A percentile compares a stretch with the other conserved stretches of the same genome.
Evolutionary conservation across 768 basidiomycete species (phyloP).

Genomic region (Termitomyces sp.): DNA sequence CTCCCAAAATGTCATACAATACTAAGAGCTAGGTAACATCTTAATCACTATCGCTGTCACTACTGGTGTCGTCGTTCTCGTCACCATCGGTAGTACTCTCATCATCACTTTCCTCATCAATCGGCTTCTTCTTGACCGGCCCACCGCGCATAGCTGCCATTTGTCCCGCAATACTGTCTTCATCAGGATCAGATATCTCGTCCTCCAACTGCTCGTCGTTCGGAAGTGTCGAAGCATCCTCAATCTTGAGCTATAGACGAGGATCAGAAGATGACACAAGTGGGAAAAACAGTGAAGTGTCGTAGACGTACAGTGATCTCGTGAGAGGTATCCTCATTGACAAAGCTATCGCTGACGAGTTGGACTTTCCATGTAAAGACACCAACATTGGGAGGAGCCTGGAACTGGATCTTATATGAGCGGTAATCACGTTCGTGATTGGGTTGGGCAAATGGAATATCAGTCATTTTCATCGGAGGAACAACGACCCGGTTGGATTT

Average conservation of each 20-base stretch:
- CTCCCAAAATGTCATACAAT: slow-evolving; percentile 1
- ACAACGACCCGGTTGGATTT: slow-evolving; percentile 84
- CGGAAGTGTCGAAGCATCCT: slow-evolving; percentile 58
- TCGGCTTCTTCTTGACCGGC: slow-evolving; percentile 64
- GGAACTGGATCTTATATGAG: slow-evolving; percentile 90
- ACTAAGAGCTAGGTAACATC: slow-evolving; percentile 18
- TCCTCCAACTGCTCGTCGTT: slow-evolving; percentile 70
- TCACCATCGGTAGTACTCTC: slow-evolving; percentile 52
- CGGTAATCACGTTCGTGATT: slow-evolving; percentile 60
- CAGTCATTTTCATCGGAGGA: slow-evolving; percentile 77
- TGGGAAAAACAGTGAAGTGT: neutral
- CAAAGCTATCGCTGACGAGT: slow-evolving; percentile 83
- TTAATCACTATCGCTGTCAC: slow-evolving; percentile 48
- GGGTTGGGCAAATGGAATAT: slow-evolving; percentile 64
- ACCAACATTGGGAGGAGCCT: slow-evolving; percentile 83
- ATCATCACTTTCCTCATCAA: slow-evolving; percentile 54
- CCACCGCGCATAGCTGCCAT: slow-evolving; percentile 96
- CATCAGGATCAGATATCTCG: slow-evolving; percentile 97
- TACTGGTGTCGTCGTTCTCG: slow-evolving; percentile 42
- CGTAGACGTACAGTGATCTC: slow-evolving; percentile 65
- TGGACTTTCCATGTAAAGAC: slow-evolving; percentile 87
- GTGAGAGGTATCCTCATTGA: slow-evolving; percentile 71
- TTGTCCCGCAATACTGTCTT: slow-evolving; percentile 94
- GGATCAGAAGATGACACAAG: slow-evolving; percentile 8
- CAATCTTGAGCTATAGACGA: slow-evolving; percentile 69